Evolutionary conservation across 1,139 yeast species (phyloP).

Genomic region (Candida gigantensis): DNA sequence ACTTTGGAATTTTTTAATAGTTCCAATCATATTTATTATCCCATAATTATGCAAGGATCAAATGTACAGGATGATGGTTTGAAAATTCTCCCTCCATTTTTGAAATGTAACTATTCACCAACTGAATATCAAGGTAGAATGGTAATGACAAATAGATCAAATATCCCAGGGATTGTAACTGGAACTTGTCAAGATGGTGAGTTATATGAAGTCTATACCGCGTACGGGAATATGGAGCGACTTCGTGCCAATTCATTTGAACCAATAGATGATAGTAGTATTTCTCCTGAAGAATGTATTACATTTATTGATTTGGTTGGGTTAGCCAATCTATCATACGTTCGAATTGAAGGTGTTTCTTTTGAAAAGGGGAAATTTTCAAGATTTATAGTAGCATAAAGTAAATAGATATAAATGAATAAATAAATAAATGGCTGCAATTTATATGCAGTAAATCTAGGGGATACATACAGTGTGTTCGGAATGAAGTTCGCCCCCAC

Average conservation of each 20-base stretch:
- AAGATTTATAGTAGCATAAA: constrained; percentile 2
- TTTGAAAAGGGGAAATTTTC: constrained; percentile 1
- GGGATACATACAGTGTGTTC: no score
- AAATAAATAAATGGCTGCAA: no score
- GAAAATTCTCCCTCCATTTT: not conserved
- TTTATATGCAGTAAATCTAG: no score
- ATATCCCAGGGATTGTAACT: constrained; percentile 3
- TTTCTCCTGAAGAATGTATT: not conserved
- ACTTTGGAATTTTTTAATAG: not conserved
- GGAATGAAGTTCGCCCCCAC: no score
- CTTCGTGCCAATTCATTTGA: not conserved
- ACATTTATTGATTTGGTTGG: constrained; percentile 6
- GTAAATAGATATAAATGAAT: not conserved
- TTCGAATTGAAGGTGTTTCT: not conserved
- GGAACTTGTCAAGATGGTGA: not conserved
- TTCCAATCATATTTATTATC: constrained; percentile 1
- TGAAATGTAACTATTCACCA: not conserved
- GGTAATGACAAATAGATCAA: constrained; percentile 6
- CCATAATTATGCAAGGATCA: not conserved
- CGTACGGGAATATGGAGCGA: constrained; percentile 1
- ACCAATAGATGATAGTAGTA: constrained; percentile 2
- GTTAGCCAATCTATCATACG: not conserved
- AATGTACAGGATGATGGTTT: not conserved
- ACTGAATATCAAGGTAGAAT: constrained; percentile 4
- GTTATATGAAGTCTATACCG: not conserved